Evolutionary conservation across 768 basidiomycete species (phyloP), one percentile per base, ranked within the genome.

Genomic region (Daedaleopsis sinensis): DNA sequence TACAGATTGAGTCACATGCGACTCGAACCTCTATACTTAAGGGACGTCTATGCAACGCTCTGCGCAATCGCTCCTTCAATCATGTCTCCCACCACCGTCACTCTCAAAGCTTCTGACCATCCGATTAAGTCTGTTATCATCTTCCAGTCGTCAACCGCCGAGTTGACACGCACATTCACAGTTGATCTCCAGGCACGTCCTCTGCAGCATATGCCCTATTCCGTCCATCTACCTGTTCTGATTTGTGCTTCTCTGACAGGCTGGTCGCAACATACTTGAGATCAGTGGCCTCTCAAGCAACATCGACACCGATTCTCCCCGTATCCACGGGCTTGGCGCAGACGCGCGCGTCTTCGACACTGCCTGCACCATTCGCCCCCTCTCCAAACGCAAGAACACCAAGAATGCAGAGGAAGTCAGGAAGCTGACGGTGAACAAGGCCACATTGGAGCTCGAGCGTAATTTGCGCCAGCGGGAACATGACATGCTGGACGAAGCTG

Each of bases 71-170:
- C 24, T n/a, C 50, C 27, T 21, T 1, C 13, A 27, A 37, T 19
- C 32, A 52, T 52, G 50, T 52, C n/a, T 15, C 5, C 50, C n/a
- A n/a, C 27, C 7, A 24, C 47, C 9, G 39, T 36, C 6, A 12
- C 9, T 18, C 52, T 55, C 8, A 39, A 55, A n/a, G 54, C 54
- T 6, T 24, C 54, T 12, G 44, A 27, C 5, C 42, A 46, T 55
- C 70, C 81, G 1, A 78, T 88, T 64, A 80, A 83, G 62, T 80
- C 82, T 11, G 82, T 84, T 1, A 85, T 84, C 0, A 75, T 87
- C 39, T 84, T 84, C 73, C 84, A 82, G 69, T 82, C 82, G 8
- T 73, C 73, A 56, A 82, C 79, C 58, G 86, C 85, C 1, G 84
- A 88, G 66, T 72, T 88, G 19, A 81, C 82, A 43, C 79, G 86